phyloP scores from a whole-genome alignment of 352 stramenopile species.

The Phytophthora hybrid region DNA sequence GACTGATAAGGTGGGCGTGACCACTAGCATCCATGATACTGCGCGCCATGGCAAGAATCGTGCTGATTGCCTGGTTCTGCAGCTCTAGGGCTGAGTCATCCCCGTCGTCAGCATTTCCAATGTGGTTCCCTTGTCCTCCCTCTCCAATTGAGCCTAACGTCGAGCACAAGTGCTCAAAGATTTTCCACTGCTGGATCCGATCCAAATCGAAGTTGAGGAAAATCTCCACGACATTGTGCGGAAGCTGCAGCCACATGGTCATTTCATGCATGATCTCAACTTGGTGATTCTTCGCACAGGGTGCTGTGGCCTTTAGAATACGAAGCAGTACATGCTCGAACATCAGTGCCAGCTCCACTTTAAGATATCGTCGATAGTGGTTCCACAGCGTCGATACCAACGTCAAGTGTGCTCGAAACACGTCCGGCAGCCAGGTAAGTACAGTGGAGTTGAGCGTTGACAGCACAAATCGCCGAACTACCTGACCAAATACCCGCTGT shows the following conservation, averaged over 20 bases:
- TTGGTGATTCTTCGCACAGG: slow-evolving; percentile 63
- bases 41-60: slow-evolving; percentile 78
- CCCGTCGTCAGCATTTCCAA: slow-evolving; percentile 45
- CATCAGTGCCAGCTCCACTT: slow-evolving; percentile 83
- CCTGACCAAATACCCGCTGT: slow-evolving; percentile 72
- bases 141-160: slow-evolving; percentile 82
- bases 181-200: slow-evolving; percentile 89
- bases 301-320: slow-evolving; percentile 64
- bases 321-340: slow-evolving; percentile 87
- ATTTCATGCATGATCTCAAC: slow-evolving; percentile 85
- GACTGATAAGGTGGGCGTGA: slow-evolving; percentile 86
- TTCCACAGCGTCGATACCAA: slow-evolving; percentile 87
- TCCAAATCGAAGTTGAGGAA: slow-evolving; percentile 92
- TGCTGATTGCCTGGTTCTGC: slow-evolving; percentile 75
- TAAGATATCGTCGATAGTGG: slow-evolving; percentile 84
- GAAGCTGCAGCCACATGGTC: slow-evolving; percentile 80
- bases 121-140: slow-evolving; percentile 43
- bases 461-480: slow-evolving; percentile 81
- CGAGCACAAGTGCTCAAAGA: slow-evolving; percentile 86
- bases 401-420: slow-evolving; percentile 70
- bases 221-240: slow-evolving; percentile 89
- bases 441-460: slow-evolving; percentile 73
- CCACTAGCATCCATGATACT: slow-evolving; percentile 90
- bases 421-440: slow-evolving; percentile 61
- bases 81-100: slow-evolving; percentile 47